These are phyloP conservation scores for Rosa multiflora DNA, from an alignment of 306 rosid species.

Conservation along the genomic window DNA sequence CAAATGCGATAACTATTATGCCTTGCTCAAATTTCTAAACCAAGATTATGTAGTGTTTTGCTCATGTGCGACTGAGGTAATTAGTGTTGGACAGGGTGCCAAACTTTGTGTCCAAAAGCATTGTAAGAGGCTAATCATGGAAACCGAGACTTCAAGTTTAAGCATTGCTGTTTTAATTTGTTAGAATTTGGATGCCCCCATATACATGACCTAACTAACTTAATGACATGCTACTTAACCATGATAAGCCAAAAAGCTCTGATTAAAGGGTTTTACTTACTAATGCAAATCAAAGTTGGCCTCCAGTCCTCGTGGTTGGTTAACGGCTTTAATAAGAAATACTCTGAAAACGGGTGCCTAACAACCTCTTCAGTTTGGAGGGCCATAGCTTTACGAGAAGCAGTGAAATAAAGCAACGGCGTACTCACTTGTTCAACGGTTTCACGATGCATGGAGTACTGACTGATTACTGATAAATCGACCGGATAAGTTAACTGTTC, in stretches of 20 bases:
- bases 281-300: slow-evolving; percentile 23
- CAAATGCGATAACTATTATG: too few species aligned
- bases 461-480: not conserved
- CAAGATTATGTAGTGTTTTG: not conserved
- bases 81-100: not conserved
- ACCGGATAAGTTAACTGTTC: not conserved
- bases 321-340: slow-evolving; percentile 44
- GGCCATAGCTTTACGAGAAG: not conserved
- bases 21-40: not conserved
- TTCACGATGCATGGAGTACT: not conserved
- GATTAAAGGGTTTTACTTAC: not conserved
- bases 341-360: slow-evolving; percentile 26
- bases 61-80: not conserved
- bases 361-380: slow-evolving; percentile 22
- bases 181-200: slow-evolving; percentile 25
- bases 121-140: not conserved
- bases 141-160: slow-evolving; percentile 46
- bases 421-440: not conserved
- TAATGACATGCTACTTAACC: slow-evolving; percentile 68
- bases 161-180: slow-evolving; percentile 49
- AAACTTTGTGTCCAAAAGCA: not conserved
- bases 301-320: slow-evolving; percentile 25
- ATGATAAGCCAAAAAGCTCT: slow-evolving; percentile 5
- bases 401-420: not conserved
- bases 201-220: slow-evolving; percentile 61